These are phyloP conservation scores for Tricholoma saponaceum DNA, from an alignment of 768 basidiomycete genomes.

Conservation along the genomic window DNA sequence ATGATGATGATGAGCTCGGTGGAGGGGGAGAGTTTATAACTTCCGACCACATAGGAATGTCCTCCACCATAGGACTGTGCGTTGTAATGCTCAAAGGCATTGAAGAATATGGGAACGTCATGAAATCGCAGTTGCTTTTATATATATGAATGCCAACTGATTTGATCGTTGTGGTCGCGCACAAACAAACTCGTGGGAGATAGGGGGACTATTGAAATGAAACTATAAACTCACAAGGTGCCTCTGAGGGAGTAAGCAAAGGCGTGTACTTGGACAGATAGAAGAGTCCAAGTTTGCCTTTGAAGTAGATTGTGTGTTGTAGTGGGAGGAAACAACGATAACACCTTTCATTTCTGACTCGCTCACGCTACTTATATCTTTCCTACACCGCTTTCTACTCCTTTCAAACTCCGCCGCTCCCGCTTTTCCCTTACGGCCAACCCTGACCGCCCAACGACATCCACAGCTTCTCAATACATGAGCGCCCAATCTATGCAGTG, in stretches of 20 bases:
- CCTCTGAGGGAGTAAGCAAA: not conserved
- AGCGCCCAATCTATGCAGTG: not conserved
- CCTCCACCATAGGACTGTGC: slow-evolving; percentile 4
- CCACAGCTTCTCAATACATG: not conserved
- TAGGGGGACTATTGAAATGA: not conserved
- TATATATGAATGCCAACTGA: not conserved
- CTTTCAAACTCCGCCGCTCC: slow-evolving; percentile 18
- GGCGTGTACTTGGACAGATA: not conserved
- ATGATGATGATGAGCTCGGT: not conserved
- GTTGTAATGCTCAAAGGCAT: not conserved
- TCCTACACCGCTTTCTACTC: slow-evolving; percentile 6
- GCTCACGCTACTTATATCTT: slow-evolving; percentile 6
- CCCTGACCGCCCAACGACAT: slow-evolving; percentile 6
- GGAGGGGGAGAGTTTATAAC: slow-evolving; percentile 1
- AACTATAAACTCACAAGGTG: not conserved
- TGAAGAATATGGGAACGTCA: slow-evolving; percentile 2
- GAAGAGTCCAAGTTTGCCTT: slow-evolving; percentile 9
- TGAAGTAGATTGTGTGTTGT: slow-evolving; percentile 6
- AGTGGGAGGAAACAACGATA: slow-evolving; percentile 7
- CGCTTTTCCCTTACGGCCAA: slow-evolving; percentile 2
- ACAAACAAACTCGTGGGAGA: not conserved
- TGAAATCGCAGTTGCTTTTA: slow-evolving; percentile 3
- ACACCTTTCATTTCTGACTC: slow-evolving; percentile 11
- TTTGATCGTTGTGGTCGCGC: not conserved
- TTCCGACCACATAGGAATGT: slow-evolving; percentile 6